Conservation (phyloP, 2,329 filamentous ascomycete genomes). For the Blastomyces percursus region DNA sequence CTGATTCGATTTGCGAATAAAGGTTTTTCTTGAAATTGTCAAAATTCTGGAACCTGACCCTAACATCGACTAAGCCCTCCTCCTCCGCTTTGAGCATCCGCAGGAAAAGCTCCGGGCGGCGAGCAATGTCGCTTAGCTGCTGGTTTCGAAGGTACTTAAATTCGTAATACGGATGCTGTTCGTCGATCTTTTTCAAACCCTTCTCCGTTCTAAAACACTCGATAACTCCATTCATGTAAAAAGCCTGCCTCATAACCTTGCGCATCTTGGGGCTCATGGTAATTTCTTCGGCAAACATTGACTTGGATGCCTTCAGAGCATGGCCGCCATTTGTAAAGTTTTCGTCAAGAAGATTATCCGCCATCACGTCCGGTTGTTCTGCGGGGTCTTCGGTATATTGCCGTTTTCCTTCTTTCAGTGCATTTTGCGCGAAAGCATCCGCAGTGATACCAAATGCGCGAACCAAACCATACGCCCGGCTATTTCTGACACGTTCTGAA, state of each 20-base stretch:
- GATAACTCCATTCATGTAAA: conserved; percentile 72
- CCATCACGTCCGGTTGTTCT: conserved; percentile 72
- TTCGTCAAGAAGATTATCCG: conserved; percentile 61
- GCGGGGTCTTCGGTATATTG: conserved; percentile 75
- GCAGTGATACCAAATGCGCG: conserved; percentile 82
- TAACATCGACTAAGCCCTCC: conserved; percentile 81
- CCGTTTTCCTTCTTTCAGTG: conserved; percentile 64
- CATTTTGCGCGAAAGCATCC: conserved; percentile 80
- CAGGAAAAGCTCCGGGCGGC: conserved; percentile 77
- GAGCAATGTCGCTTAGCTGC: conserved; percentile 67
- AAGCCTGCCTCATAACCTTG: conserved; percentile 70
- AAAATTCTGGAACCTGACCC: conserved; percentile 63
- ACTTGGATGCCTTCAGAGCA: conserved; percentile 67
- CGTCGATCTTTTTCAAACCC: conserved; percentile 83
- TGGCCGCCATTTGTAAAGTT: conserved; percentile 66
- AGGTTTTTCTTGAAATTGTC: conserved; percentile 66
- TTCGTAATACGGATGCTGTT: conserved; percentile 92
- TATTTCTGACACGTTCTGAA: conserved; percentile 73
- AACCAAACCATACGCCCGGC: conserved; percentile 71
- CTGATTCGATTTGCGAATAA: conserved; percentile 75
- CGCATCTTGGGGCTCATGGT: conserved; percentile 80
- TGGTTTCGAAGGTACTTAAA: conserved; percentile 94
- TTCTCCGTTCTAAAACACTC: conserved; percentile 90
- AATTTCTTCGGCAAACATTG: conserved; percentile 85
- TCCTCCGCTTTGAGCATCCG: conserved; percentile 97